These are phyloP conservation scores for Fraxinus americana DNA, from an alignment of 257 asterid species.

Conservation along the genomic window DNA sequence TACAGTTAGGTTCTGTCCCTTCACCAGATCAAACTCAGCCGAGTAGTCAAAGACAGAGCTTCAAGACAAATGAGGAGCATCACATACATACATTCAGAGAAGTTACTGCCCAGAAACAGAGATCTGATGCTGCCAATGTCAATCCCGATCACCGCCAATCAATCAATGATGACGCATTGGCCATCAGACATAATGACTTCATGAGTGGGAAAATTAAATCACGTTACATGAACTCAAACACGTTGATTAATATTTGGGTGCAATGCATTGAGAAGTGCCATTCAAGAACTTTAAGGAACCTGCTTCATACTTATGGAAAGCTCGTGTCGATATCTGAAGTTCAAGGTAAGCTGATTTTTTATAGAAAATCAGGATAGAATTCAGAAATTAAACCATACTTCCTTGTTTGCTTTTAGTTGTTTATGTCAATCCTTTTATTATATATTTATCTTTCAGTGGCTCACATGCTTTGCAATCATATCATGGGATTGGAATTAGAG, in stretches of 20 bases:
- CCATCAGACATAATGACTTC: slow-evolving; percentile 33
- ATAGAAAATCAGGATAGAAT: slow-evolving; percentile 7
- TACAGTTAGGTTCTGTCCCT: slow-evolving; percentile 79
- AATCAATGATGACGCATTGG: slow-evolving; percentile 21
- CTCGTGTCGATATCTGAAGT: slow-evolving; percentile 77
- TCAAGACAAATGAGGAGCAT: slow-evolving; percentile 76
- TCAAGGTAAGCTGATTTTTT: slow-evolving; percentile 50
- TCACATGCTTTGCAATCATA: too few species aligned
- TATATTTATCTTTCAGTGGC: too few species aligned
- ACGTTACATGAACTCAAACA: slow-evolving; percentile 54
- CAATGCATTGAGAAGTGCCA: slow-evolving; percentile 90
- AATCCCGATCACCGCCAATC: slow-evolving; percentile 28
- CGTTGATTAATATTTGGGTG: slow-evolving; percentile 68
- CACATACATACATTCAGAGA: slow-evolving; percentile 52
- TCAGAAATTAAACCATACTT: background rate
- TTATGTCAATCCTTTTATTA: background rate
- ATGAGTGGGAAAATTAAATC: slow-evolving; percentile 37
- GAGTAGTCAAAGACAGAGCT: slow-evolving; percentile 78
- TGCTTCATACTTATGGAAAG: slow-evolving; percentile 73
- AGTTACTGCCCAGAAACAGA: slow-evolving; percentile 44
- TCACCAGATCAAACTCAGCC: slow-evolving; percentile 76
- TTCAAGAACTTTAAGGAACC: slow-evolving; percentile 80
- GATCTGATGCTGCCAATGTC: slow-evolving; percentile 35
- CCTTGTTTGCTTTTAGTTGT: background rate
- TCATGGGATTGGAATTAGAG: too few species aligned